phyloP scores from a whole-genome alignment of 192 early-diverging fungal species.

The Coemansia sp. region DNA sequence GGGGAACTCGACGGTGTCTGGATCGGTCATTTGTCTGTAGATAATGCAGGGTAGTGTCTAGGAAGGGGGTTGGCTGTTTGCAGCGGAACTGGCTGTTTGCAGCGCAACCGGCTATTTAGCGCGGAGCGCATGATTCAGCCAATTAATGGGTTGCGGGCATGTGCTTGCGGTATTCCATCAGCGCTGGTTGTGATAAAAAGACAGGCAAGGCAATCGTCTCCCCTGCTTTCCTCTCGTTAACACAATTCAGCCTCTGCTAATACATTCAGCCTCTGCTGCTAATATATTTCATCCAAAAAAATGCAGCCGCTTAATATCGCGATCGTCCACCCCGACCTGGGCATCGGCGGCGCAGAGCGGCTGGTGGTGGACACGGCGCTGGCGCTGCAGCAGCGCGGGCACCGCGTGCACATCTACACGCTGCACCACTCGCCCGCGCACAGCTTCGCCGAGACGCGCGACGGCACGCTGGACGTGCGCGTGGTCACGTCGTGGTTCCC shows the following conservation, averaged over 20 bases:
- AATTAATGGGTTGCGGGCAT: conserved; percentile 8
- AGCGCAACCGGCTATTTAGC: background rate
- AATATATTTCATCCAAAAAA: no score
- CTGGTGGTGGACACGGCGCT: conserved; percentile 90
- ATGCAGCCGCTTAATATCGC: conserved; percentile 58
- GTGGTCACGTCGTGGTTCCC: conserved; percentile 75
- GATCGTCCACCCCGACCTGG: conserved; percentile 92
- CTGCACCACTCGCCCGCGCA: conserved; percentile 86
- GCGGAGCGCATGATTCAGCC: background rate
- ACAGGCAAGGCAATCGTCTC: no score
- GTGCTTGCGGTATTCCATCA: conserved; percentile 5
- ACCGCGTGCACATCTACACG: conserved; percentile 80
- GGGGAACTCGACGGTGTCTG: conserved; percentile 61
- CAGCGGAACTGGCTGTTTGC: background rate
- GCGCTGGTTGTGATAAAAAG: no score
- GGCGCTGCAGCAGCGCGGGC: conserved; percentile 75
- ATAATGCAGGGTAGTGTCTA: no score
- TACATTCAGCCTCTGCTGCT: no score
- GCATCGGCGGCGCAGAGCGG: conserved; percentile 95
- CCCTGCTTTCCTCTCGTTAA: background rate
- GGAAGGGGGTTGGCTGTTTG: no score
- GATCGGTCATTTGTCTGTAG: background rate
- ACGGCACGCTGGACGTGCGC: conserved; percentile 76
- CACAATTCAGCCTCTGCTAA: background rate
- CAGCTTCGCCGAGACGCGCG: conserved; percentile 89